Evolutionary conservation across 2,329 filamentous ascomycete species (phyloP).

Genomic region (Dendrostoma leiphaemia): DNA sequence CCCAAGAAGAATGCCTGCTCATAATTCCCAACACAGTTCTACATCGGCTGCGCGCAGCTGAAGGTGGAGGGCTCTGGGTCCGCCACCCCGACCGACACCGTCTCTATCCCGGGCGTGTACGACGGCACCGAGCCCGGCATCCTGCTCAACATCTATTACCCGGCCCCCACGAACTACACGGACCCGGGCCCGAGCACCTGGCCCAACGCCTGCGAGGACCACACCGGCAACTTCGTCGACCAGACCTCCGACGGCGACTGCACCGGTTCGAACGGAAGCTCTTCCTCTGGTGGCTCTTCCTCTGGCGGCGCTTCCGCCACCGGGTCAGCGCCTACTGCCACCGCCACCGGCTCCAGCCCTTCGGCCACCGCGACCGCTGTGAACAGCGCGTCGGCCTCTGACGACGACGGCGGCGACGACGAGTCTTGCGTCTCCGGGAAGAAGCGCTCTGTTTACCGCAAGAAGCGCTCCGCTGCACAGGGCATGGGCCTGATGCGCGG

Average conservation of each 20-base stretch:
- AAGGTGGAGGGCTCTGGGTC: constrained; percentile 30
- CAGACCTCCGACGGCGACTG: constrained; percentile 34
- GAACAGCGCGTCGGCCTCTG: not conserved
- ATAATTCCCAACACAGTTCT: too few species aligned
- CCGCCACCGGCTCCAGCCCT: not conserved
- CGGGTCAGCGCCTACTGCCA: not conserved
- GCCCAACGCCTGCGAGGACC: constrained; percentile 34
- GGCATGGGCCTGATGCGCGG: constrained; percentile 6
- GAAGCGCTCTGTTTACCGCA: not conserved
- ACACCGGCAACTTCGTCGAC: constrained; percentile 34
- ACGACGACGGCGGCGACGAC: not conserved
- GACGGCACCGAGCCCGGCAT: constrained; percentile 32
- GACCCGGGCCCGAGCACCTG: constrained; percentile 32
- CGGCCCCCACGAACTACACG: constrained; percentile 30
- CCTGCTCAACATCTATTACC: constrained; percentile 35
- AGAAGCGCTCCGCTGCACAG: constrained; percentile 4
- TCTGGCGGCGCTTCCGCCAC: not conserved
- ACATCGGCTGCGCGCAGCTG: constrained; percentile 37
- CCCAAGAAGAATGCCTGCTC: too few species aligned
- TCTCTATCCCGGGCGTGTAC: constrained; percentile 33
- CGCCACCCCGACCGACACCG: constrained; percentile 26
- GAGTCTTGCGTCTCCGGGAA: not conserved
- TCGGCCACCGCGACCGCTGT: not conserved
- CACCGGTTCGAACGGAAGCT: constrained; percentile 23
- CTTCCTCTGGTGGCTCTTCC: not conserved